A percentile compares a stretch with the other conserved stretches of the same genome.
Evolutionary conservation across 2,329 filamentous ascomycete species (phyloP).

Genomic region (Emmonsiellopsis sp.): DNA sequence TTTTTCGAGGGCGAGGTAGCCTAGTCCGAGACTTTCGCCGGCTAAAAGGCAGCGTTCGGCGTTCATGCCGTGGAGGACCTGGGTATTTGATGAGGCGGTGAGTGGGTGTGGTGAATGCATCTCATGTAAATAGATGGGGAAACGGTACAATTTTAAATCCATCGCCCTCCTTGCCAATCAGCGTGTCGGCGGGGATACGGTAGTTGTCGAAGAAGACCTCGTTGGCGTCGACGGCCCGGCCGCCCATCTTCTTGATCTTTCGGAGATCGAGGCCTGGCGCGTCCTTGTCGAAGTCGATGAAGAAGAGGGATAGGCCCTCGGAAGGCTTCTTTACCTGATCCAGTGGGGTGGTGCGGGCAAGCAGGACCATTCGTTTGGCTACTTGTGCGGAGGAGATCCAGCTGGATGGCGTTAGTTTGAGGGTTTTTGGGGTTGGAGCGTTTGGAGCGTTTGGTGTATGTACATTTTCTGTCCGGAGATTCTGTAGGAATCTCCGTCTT

Average conservation of each 20-base stretch:
- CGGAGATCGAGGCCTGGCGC: conserved; percentile 56
- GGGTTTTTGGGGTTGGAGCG: background rate
- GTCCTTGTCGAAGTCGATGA: conserved; percentile 60
- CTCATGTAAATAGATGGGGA: background rate
- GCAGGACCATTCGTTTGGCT: conserved; percentile 71
- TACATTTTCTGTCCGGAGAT: conserved; percentile 70
- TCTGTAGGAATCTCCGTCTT: conserved; percentile 53
- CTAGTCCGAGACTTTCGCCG: conserved; percentile 70
- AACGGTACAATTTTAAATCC: conserved; percentile 60
- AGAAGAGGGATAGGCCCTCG: conserved; percentile 73
- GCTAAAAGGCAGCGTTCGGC: conserved; percentile 67
- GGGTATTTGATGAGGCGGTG: background rate
- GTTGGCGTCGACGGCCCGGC: conserved; percentile 72
- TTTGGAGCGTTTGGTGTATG: background rate
- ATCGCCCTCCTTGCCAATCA: conserved; percentile 64
- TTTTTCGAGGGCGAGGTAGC: conserved; percentile 59
- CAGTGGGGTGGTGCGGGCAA: conserved; percentile 64
- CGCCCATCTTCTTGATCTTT: conserved; percentile 78
- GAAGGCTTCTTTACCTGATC: conserved; percentile 60
- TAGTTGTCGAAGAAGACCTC: conserved; percentile 84
- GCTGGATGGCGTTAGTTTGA: conserved; percentile 13
- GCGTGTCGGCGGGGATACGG: conserved; percentile 50
- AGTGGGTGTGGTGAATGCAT: background rate
- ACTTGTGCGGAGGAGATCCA: conserved; percentile 85
- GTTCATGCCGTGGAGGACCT: conserved; percentile 68